phyloP scores from a whole-genome alignment of 768 basidiomycete species.

The Amanita brunnescens region DNA sequence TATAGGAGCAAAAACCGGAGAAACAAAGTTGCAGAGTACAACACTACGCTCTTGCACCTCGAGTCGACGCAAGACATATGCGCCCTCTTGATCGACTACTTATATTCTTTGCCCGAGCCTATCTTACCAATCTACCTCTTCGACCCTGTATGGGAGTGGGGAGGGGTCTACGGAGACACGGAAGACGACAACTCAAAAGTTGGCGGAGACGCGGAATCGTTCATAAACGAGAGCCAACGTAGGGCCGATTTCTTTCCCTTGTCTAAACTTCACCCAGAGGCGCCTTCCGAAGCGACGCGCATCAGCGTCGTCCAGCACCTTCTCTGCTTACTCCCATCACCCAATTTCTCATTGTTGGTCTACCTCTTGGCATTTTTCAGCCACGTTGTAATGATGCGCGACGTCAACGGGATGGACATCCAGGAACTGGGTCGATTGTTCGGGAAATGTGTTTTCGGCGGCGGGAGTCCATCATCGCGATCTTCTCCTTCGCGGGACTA shows the following conservation, averaged over 20 bases:
- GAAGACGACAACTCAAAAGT: background rate
- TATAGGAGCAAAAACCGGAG: constrained; percentile 1
- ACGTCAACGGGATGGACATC: constrained; percentile 25
- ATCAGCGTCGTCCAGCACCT: constrained; percentile 26
- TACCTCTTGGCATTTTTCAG: constrained; percentile 38
- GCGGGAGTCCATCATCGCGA: constrained; percentile 1
- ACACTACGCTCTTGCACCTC: constrained; percentile 23
- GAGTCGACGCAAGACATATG: constrained; percentile 33
- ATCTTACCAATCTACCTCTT: constrained; percentile 25
- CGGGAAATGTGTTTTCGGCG: constrained; percentile 26
- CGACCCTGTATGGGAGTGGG: constrained; percentile 28
- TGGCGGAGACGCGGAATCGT: background rate
- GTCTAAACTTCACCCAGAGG: constrained; percentile 6
- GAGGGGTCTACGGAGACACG: constrained; percentile 16
- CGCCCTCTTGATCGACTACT: constrained; percentile 30
- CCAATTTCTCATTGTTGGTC: constrained; percentile 33
- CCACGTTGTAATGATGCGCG: constrained; percentile 26
- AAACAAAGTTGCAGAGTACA: constrained; percentile 13
- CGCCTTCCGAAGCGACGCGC: constrained; percentile 12
- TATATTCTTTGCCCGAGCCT: constrained; percentile 33
- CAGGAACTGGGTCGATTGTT: constrained; percentile 26
- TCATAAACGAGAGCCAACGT: constrained; percentile 2
- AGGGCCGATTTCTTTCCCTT: background rate
- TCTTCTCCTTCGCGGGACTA: background rate
- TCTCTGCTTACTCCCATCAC: constrained; percentile 33